Evolutionary conservation across 2,329 filamentous ascomycete genomes (phyloP).

Genomic region (Bipolaris sorokiniana): DNA sequence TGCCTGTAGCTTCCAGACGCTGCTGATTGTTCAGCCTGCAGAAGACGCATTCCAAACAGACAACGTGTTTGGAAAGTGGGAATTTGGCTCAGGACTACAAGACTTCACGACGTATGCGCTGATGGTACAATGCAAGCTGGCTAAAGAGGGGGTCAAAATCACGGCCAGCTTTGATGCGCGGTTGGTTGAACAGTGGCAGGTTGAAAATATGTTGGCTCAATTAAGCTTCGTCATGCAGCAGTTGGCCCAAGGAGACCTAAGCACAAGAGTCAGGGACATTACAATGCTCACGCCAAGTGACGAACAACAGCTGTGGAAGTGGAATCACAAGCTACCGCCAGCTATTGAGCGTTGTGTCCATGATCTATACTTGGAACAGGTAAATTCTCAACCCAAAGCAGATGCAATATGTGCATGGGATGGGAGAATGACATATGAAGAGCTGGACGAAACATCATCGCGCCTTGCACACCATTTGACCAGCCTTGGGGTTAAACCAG

Average conservation of each 20-base stretch:
- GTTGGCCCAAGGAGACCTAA: background rate
- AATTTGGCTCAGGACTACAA: conserved; percentile 15
- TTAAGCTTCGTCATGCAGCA: conserved; percentile 23
- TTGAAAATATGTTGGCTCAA: conserved; percentile 16
- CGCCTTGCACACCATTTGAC: background rate
- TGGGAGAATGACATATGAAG: conserved; percentile 15
- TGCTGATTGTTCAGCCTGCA: conserved; percentile 57
- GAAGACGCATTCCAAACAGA: conserved; percentile 1
- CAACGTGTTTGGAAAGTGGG: conserved; percentile 7
- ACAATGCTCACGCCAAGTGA: background rate
- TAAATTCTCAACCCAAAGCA: background rate
- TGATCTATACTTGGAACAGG: conserved; percentile 10
- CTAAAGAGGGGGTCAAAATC: conserved; percentile 18
- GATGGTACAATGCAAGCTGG: background rate
- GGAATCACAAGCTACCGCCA: background rate
- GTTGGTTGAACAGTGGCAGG: conserved; percentile 11
- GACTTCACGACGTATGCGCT: conserved; percentile 8
- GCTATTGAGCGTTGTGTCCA: conserved; percentile 12
- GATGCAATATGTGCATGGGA: conserved; percentile 16
- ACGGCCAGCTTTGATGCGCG: conserved; percentile 21
- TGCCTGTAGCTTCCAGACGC: conserved; percentile 55
- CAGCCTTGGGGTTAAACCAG: background rate
- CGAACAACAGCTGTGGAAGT: background rate
- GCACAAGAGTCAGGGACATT: background rate
- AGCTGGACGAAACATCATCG: conserved; percentile 7